Evolutionary conservation across 768 basidiomycete genomes (phyloP).

Genomic region (Tremella mesenterica): DNA sequence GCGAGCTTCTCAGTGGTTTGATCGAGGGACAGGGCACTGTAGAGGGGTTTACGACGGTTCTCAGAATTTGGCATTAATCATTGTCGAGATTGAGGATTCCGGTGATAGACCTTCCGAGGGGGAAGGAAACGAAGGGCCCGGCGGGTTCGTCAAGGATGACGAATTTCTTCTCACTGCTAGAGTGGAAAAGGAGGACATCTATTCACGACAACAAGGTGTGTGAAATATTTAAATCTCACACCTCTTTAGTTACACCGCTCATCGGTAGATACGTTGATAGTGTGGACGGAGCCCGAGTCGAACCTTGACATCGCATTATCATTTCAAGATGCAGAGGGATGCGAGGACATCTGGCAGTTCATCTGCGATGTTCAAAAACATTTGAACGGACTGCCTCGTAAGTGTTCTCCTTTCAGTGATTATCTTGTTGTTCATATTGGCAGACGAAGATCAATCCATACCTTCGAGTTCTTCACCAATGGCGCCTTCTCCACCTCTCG

Average conservation of each 20-base stretch:
- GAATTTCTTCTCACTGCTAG: constrained; percentile 56
- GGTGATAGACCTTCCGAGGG: constrained; percentile 14
- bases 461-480: constrained; percentile 31
- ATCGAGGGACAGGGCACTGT: constrained; percentile 94
- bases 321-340: constrained; percentile 93
- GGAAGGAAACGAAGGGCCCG: constrained; percentile 23
- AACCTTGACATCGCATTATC: constrained; percentile 92
- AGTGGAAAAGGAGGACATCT: constrained; percentile 40
- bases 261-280: constrained; percentile 80
- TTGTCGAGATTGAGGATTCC: constrained; percentile 40
- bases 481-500: constrained; percentile 19
- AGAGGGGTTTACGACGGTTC: constrained; percentile 61
- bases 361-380: constrained; percentile 85
- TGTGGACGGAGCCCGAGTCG: constrained; percentile 87
- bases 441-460: constrained; percentile 15
- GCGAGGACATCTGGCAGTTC: constrained; percentile 94
- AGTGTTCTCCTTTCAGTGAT: constrained; percentile 5
- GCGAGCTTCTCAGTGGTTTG: constrained; percentile 80
- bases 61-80: constrained; percentile 41
- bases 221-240: constrained; percentile 26
- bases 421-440: constrained; percentile 2
- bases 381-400: constrained; percentile 25
- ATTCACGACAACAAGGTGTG: constrained; percentile 48
- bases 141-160: constrained; percentile 39
- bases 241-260: constrained; percentile 15